Evolutionary conservation across 1,139 yeast genomes (phyloP), one percentile per base, ranked within the genome.

Genomic region (Kluyveromyces marxianus): DNA sequence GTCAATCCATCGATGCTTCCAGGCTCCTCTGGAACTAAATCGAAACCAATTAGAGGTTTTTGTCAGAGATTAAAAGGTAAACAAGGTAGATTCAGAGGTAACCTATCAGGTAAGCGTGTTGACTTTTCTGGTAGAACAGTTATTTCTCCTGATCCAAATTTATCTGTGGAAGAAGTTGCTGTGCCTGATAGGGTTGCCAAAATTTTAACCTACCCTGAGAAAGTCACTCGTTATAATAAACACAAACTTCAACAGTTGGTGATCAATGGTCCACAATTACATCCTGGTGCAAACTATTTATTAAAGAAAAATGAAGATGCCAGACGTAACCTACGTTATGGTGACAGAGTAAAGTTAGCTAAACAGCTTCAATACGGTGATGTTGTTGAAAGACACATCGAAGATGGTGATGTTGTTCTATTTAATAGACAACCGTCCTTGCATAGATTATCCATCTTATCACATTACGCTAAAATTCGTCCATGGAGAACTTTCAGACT

Each of bases 71-170:
- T 94, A 52, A 94, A 94, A 70, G 99, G 99, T 66, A 94, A 94
- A 60, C 98, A 92, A 67, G 99, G 99, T 60, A 84, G 99, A 64
- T 94, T 94, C 69, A 78, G 99, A 73, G 99, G 99, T 54, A 94
- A 94, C 63, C 71, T 94, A 56, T 89, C 97, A 0, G 99, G 99
- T 67, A 94, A 94, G 67, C 86, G 99, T 72, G 99, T 94, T 37
- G 99, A 94, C 67, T 94, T 94, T 65, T 90, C 97, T 0, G 98
- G 95, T 44, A 80, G 99, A 72, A 94, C 98, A 0, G 99, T 94
- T 57, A 92, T 94, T 63, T 92, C 98, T 1, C 99, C 99, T 0
- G 99, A 94, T 70, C 99, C 98, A 32, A 94, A 94, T 66, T 73
- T 94, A 57, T 75, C 83, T 38, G 88, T 94, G 54, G 97, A 92